Evolutionary conservation across 345 rosid species (phyloP).

Genomic region (Ceriops zippeliana): DNA sequence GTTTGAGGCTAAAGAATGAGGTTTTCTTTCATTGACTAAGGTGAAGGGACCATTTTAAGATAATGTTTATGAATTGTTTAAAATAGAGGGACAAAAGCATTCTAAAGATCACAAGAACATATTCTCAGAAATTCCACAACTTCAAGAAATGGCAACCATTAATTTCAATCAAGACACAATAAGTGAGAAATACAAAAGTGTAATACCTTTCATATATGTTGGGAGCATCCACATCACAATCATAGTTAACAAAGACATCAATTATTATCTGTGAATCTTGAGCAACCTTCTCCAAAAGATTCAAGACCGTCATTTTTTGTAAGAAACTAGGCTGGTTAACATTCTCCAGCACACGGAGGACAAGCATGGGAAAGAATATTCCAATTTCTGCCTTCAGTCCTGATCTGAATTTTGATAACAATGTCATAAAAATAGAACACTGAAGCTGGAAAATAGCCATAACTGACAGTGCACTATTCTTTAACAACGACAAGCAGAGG

Average conservation of each 20-base stretch:
- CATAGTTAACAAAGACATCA: conserved; percentile 93
- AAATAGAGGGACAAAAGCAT: neutral
- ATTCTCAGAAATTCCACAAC: neutral
- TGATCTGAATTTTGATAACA: conserved; percentile 77
- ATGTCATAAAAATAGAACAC: conserved; percentile 74
- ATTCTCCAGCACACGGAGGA: conserved; percentile 93
- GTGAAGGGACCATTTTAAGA: too few species aligned
- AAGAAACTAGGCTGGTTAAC: conserved; percentile 94
- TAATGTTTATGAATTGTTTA: too few species aligned
- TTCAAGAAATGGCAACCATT: neutral
- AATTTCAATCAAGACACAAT: neutral
- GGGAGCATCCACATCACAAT: conserved; percentile 91
- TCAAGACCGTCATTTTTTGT: conserved; percentile 95
- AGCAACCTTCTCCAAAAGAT: conserved; percentile 70
- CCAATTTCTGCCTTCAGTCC: conserved; percentile 88
- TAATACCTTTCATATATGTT: conserved; percentile 92
- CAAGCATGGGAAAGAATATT: conserved; percentile 91
- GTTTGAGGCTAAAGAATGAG: too few species aligned
- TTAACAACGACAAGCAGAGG: conserved; percentile 85
- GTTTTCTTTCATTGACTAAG: too few species aligned
- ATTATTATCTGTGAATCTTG: conserved; percentile 73
- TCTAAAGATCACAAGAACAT: neutral
- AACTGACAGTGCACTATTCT: conserved; percentile 90
- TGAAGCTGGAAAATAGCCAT: conserved; percentile 97
- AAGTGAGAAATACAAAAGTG: neutral